Evolutionary conservation across 148 eudicot genomes (phyloP).

Genomic region (Chenopodium album): DNA sequence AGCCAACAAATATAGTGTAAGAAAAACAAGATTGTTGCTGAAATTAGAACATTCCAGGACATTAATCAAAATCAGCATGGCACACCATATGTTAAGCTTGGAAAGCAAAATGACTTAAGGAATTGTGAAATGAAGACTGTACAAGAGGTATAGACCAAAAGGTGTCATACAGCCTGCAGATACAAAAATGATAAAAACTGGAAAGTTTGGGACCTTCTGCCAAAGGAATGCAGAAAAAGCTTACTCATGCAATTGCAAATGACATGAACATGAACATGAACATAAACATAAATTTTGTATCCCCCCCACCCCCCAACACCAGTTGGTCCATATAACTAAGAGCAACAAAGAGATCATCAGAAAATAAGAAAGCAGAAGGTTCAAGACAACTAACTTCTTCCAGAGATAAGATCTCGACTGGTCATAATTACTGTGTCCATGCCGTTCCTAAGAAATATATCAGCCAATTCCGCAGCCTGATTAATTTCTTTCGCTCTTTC

Average conservation of each 20-base stretch:
- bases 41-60: not conserved
- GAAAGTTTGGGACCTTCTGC: not conserved
- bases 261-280: not conserved
- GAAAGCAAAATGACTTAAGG: not conserved
- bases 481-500: conserved; percentile 84
- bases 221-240: not conserved
- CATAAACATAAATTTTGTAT: not conserved
- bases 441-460: conserved; percentile 53
- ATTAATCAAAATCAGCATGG: not conserved
- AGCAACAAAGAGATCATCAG: not conserved
- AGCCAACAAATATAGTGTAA: not conserved
- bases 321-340: not conserved
- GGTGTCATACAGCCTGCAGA: not conserved
- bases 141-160: not conserved
- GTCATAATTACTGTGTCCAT: conserved; percentile 90
- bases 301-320: not conserved
- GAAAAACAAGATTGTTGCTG: not conserved
- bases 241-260: not conserved
- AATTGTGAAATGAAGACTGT: not conserved
- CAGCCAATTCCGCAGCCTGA: conserved; percentile 70
- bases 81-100: not conserved
- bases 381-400: conserved; percentile 63
- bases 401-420: conserved; percentile 79
- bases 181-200: not conserved
- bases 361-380: not conserved